phyloP scores from a whole-genome alignment of 768 basidiomycete genomes.

The Leccinum olivaceopallidum region DNA sequence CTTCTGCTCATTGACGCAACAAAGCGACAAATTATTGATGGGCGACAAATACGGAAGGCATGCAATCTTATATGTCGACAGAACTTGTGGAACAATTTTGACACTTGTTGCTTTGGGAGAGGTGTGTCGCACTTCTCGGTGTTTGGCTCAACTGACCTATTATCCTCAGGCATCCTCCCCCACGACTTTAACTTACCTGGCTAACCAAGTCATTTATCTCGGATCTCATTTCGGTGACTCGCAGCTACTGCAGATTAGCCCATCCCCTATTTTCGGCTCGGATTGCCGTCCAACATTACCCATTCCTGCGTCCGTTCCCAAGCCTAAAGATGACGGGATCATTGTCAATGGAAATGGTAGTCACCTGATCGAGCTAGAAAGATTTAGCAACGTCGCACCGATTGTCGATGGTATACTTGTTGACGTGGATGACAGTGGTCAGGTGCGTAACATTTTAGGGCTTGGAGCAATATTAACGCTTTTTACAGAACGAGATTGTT shows the following conservation, averaged over 20 bases:
- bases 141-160: conserved; percentile 10
- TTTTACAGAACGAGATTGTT: conserved; percentile 67
- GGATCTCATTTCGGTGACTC: conserved; percentile 85
- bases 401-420: conserved; percentile 79
- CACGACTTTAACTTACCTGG: conserved; percentile 69
- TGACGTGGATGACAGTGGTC: conserved; percentile 69
- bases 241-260: conserved; percentile 64
- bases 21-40: conserved; percentile 51
- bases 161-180: conserved; percentile 63
- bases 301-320: conserved; percentile 48
- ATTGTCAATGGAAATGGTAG: conserved; percentile 55
- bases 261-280: conserved; percentile 41
- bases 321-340: conserved; percentile 41
- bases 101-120: conserved; percentile 70
- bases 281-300: conserved; percentile 45
- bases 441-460: conserved; percentile 42
- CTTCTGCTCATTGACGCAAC: conserved; percentile 51
- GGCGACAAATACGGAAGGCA: conserved; percentile 74
- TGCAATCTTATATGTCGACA: conserved; percentile 59
- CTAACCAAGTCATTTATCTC: conserved; percentile 68
- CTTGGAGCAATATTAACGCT: background rate
- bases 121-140: conserved; percentile 39
- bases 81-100: conserved; percentile 38
- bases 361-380: conserved; percentile 61
- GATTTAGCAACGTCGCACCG: conserved; percentile 77